Conservation (phyloP, 2,329 filamentous ascomycete species). For the Emydomyces testavorans region DNA sequence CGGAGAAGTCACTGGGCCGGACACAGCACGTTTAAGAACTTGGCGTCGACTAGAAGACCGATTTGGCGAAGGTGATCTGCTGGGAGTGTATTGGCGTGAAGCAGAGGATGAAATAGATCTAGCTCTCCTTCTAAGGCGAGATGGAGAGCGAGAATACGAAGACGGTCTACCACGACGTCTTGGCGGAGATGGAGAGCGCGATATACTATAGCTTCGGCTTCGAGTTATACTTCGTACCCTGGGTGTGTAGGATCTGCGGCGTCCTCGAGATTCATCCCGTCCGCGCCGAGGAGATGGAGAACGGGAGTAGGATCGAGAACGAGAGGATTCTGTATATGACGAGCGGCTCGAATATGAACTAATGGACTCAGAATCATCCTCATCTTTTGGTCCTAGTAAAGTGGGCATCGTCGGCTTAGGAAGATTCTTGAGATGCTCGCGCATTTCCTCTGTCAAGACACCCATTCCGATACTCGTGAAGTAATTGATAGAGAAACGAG, state of each 20-base stretch:
- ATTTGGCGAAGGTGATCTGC: conserved; percentile 17
- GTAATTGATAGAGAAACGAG: conserved; percentile 97
- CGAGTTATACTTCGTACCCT: conserved; percentile 24
- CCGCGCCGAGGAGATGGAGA: conserved; percentile 36
- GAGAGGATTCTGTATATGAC: conserved; percentile 45
- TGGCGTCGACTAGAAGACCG: conserved; percentile 21
- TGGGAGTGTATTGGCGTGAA: conserved; percentile 15
- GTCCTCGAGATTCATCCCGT: conserved; percentile 16
- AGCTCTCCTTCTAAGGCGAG: conserved; percentile 18
- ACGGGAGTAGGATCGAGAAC: conserved; percentile 34
- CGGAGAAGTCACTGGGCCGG: conserved; percentile 25
- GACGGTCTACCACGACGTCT: conserved; percentile 21
- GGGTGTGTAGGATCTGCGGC: conserved; percentile 11
- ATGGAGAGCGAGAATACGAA: conserved; percentile 28
- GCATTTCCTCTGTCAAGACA: conserved; percentile 85
- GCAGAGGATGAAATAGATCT: conserved; percentile 25
- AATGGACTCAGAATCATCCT: conserved; percentile 55
- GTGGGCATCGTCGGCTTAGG: conserved; percentile 72
- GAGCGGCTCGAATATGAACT: conserved; percentile 64
- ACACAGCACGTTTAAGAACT: conserved; percentile 20
- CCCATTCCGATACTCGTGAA: conserved; percentile 98
- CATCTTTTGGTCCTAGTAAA: conserved; percentile 42
- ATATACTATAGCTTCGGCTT: conserved; percentile 26
- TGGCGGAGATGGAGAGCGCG: conserved; percentile 26
- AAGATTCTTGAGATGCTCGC: conserved; percentile 77